These are phyloP conservation scores for Penicillium polonicum DNA, from an alignment of 2,329 filamentous ascomycete species.

Conservation along the genomic window DNA sequence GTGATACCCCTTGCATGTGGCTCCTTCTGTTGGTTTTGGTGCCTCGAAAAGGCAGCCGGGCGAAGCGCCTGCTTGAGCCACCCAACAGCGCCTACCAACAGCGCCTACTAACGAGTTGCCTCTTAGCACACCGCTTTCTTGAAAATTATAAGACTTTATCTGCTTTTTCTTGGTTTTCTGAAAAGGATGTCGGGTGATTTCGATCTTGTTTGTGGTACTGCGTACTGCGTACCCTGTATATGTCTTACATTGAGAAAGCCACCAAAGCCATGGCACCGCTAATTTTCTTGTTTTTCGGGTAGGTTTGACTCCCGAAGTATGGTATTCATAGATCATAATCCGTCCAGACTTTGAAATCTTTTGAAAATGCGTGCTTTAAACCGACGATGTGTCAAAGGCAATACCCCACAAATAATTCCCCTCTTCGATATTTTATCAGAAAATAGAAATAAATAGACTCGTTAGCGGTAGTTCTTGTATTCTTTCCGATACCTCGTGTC, in stretches of 20 bases:
- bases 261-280: neutral
- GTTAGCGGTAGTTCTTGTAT: too few relatives aligned
- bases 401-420: too few relatives aligned
- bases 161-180: neutral
- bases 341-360: too few relatives aligned
- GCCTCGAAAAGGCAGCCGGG: neutral
- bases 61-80: neutral
- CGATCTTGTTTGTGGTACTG: neutral
- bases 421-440: too few relatives aligned
- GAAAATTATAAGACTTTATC: too few relatives aligned
- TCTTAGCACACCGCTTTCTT: neutral
- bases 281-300: conserved; percentile 32
- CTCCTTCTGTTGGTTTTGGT: neutral
- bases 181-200: neutral
- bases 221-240: neutral
- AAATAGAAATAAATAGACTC: too few relatives aligned
- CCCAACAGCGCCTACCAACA: neutral
- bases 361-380: too few relatives aligned
- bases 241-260: neutral
- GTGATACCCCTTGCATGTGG: neutral
- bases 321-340: too few relatives aligned
- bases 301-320: too few relatives aligned
- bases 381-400: too few relatives aligned
- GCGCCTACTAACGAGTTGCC: neutral
- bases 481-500: too few relatives aligned